Evolutionary conservation across 306 rosid species (phyloP).

Genomic region (Malus sylvestris): DNA sequence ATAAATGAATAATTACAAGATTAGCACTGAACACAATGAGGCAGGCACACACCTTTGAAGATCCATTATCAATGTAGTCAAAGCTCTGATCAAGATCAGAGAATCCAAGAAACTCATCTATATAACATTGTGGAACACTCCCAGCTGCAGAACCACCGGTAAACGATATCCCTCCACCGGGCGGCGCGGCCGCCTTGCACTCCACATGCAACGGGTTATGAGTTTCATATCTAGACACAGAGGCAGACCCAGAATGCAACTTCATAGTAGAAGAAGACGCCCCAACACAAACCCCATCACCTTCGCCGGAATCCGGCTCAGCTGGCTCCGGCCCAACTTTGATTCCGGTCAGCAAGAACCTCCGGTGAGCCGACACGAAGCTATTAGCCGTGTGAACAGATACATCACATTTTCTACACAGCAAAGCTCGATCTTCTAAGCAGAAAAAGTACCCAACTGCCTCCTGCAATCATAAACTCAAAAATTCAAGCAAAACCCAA

Average conservation of each 20-base stretch:
- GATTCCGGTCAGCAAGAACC: constrained; percentile 71
- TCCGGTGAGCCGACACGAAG: constrained; percentile 49
- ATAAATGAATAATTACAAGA: not conserved
- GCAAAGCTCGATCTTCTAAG: constrained; percentile 80
- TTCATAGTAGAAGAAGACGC: constrained; percentile 39
- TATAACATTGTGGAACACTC: constrained; percentile 58
- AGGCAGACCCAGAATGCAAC: constrained; percentile 35
- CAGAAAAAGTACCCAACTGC: constrained; percentile 78
- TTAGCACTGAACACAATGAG: not conserved
- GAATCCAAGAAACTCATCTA: constrained; percentile 63
- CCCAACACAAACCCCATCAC: not conserved
- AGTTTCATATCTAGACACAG: constrained; percentile 27
- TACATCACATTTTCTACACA: constrained; percentile 79
- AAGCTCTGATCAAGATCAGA: constrained; percentile 53
- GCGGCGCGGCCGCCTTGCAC: constrained; percentile 28
- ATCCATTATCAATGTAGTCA: constrained; percentile 57
- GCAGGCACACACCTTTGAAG: constrained; percentile 58
- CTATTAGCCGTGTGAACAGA: constrained; percentile 55
- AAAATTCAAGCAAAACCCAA: constrained; percentile 1
- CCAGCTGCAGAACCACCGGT: constrained; percentile 58
- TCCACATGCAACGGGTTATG: constrained; percentile 35
- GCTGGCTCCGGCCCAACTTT: constrained; percentile 55
- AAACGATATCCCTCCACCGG: constrained; percentile 27
- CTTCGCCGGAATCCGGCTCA: constrained; percentile 20
- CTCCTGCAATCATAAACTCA: constrained; percentile 38